A percentile compares a stretch with the other conserved stretches of the same genome.
These are phyloP conservation scores for Exophiala dermatitidis DNA, from an alignment of 2,329 filamentous ascomycete species.

Conservation along the genomic window DNA sequence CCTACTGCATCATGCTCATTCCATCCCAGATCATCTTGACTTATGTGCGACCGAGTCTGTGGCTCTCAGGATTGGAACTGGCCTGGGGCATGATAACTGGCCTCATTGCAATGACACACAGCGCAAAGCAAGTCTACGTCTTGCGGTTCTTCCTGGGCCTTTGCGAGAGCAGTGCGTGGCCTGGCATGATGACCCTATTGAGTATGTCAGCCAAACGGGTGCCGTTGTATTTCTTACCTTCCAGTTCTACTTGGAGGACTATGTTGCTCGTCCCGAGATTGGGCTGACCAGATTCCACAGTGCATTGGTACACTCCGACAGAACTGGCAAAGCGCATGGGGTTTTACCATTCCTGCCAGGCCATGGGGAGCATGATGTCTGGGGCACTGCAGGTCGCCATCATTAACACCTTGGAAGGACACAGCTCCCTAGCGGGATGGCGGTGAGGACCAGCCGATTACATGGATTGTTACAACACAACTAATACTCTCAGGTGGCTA, in stretches of 20 bases:
- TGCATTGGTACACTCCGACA: constrained; percentile 37
- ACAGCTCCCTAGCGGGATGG: constrained; percentile 29
- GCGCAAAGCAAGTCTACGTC: constrained; percentile 31
- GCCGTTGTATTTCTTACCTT: not conserved
- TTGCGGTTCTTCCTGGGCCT: constrained; percentile 33
- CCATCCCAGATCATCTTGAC: constrained; percentile 38
- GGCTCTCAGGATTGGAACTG: constrained; percentile 31
- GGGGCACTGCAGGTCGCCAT: constrained; percentile 35
- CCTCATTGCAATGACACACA: constrained; percentile 26
- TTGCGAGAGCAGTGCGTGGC: constrained; percentile 32
- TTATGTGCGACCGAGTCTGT: constrained; percentile 29
- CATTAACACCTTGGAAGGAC: constrained; percentile 24
- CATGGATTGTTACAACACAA: constrained; percentile 17
- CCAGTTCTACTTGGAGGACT: not conserved
- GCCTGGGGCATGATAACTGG: constrained; percentile 34
- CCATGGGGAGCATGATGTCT: constrained; percentile 34
- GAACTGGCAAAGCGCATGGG: constrained; percentile 35
- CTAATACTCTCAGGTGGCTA: constrained; percentile 24
- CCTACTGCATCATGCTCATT: constrained; percentile 35
- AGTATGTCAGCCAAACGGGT: constrained; percentile 19
- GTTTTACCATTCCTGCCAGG: constrained; percentile 33
- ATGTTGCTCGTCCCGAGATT: too few species aligned
- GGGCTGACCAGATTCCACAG: not conserved
- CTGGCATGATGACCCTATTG: constrained; percentile 32
- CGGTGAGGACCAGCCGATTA: not conserved